Evolutionary conservation across 2,329 filamentous ascomycete species (phyloP), one percentile per base, ranked within the genome.

Genomic region (Botrytis deweyae): DNA sequence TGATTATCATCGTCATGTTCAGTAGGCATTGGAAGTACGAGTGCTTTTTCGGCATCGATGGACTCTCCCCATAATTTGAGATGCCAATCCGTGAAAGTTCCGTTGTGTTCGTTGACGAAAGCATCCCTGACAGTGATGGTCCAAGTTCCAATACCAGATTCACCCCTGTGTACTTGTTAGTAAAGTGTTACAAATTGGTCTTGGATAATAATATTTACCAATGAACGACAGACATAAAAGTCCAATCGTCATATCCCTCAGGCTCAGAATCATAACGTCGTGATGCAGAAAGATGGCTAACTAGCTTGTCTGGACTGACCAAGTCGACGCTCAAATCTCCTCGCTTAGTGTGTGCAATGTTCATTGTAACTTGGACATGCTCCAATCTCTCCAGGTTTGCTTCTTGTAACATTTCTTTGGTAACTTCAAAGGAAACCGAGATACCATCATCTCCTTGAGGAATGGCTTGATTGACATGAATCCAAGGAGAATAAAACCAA

Each of bases 331-430:
- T 97, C 40, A 99, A 83, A 81, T 99, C 96, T 73, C 96, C 96
- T 77, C 96, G 92, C 74, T 92, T 91, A 3, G 88, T 90, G 81
- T 99, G 96, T 72, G 93, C 89, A 38, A 98, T 88, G 80, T 99
- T 99, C 95, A 99, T 99, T 4, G 95, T 98, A 52, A 99, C 89
- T 0, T 95, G 98, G 52, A 99, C 93, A 83, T 99, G 96, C 84
- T 99, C 96, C 40, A 99, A 81, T 25, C 93, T 90, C 79, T 91
- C 93, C 22, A 99, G 82, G 81, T 99, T 99, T 77, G 93, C 93
- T 36, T 90, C 83, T 80, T 91, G 89, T 73, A 98, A 85, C 89
- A 95, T 94, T 33, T 94, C 90, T 72, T 89, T 83, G 0, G 93
- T 98, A 58, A 99, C 90, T 67, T 94, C 90, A 78, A 97, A 95